These are phyloP conservation scores for Aspergillus amoenus DNA, from an alignment of 2,329 filamentous ascomycete genomes.

Conservation along the genomic window DNA sequence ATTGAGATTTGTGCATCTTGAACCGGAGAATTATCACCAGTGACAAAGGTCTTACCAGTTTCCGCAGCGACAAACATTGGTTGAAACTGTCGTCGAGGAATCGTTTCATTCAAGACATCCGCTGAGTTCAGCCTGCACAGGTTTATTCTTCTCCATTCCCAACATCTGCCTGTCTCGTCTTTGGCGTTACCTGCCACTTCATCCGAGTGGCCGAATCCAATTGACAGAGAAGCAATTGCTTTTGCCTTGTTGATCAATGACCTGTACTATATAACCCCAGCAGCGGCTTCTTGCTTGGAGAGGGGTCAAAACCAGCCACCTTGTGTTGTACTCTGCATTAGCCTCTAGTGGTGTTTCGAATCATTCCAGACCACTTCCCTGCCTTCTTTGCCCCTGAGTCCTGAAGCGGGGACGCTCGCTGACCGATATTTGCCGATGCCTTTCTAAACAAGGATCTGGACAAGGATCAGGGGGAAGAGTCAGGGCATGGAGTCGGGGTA, in stretches of 20 bases:
- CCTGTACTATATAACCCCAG: neutral
- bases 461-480: neutral
- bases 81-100: neutral
- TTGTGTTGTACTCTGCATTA: neutral
- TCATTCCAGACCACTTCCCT: slow-evolving; percentile 3
- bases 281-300: neutral
- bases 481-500: neutral
- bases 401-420: neutral
- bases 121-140: too few relatives aligned
- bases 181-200: neutral
- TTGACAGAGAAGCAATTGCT: neutral
- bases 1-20: neutral
- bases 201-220: neutral
- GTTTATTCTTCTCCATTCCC: neutral
- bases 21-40: neutral
- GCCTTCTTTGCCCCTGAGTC: neutral
- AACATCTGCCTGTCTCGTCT: neutral
- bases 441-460: neutral
- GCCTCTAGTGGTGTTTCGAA: slow-evolving; percentile 2
- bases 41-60: neutral
- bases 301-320: neutral
- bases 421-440: neutral
- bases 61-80: neutral
- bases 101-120: neutral
- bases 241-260: neutral